Conservation (phyloP, 495 filamentous ascomycete genomes). For the Astrothelium subdiscretum region DNA sequence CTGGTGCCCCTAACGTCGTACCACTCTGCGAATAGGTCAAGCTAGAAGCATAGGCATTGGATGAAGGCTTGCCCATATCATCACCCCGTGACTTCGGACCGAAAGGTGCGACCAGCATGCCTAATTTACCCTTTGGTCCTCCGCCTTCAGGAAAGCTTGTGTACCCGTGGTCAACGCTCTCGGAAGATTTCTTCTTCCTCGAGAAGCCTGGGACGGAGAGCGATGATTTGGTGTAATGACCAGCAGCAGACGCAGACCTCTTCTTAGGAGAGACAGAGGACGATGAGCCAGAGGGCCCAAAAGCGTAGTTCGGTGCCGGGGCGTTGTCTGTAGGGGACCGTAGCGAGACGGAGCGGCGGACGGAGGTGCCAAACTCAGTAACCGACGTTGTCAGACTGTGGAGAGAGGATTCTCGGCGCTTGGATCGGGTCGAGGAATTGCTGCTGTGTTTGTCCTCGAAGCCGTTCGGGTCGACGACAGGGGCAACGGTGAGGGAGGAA, state of each 20-base stretch:
- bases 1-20: constrained; percentile 8
- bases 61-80: constrained; percentile 10
- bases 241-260: not conserved
- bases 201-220: constrained; percentile 20
- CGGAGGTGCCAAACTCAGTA: constrained; percentile 14
- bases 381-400: constrained; percentile 13
- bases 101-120: constrained; percentile 17
- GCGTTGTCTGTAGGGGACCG: constrained; percentile 7
- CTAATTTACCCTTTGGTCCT: constrained; percentile 18
- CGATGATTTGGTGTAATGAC: constrained; percentile 6
- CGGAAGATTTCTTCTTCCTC: constrained; percentile 14
- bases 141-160: constrained; percentile 15
- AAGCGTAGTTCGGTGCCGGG: not conserved
- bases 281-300: not conserved
- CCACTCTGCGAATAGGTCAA: not conserved
- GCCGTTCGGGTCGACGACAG: not conserved
- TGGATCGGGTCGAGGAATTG: constrained; percentile 1
- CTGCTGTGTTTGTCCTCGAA: constrained; percentile 1
- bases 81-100: constrained; percentile 12
- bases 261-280: not conserved
- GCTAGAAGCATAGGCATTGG: constrained; percentile 7
- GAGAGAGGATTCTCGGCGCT: constrained; percentile 10
- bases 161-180: constrained; percentile 13
- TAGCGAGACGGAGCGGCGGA: constrained; percentile 15
- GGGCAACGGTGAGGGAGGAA: not conserved